A percentile compares a stretch with the other conserved stretches of the same genome.
Conservation (phyloP, 208 protist species). For the Acanthamoeba castellanii region DNA sequence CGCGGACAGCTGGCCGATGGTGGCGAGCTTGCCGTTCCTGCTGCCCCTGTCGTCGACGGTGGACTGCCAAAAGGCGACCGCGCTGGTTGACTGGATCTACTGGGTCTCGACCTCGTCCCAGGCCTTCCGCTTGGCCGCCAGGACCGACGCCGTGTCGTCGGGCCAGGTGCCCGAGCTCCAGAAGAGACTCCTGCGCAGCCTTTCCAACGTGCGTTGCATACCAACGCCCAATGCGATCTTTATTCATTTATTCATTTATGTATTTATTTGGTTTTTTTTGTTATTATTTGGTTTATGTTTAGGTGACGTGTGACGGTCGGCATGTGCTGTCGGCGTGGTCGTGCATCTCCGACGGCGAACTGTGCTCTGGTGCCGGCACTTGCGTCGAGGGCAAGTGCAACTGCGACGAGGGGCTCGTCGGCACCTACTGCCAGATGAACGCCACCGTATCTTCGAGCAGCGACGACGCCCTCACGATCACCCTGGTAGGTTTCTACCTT, state of each 20-base stretch:
- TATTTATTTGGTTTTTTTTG: too few relatives aligned
- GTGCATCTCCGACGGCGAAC: constrained; percentile 21
- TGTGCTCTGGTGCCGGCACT: background rate
- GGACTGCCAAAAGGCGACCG: constrained; percentile 21
- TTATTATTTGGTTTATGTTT: too few relatives aligned
- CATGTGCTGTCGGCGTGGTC: constrained; percentile 24
- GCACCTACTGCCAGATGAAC: constrained; percentile 14
- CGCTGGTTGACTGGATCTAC: constrained; percentile 62
- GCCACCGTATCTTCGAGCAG: background rate
- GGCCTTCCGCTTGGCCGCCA: constrained; percentile 20
- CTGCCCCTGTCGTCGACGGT: background rate
- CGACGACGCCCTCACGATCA: background rate
- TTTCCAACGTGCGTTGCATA: too few relatives aligned
- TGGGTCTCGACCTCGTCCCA: constrained; percentile 9
- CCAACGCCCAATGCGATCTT: too few relatives aligned
- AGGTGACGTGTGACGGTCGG: constrained; percentile 23
- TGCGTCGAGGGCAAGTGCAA: constrained; percentile 40
- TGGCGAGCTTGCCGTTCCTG: constrained; percentile 30
- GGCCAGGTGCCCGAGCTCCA: too few relatives aligned
- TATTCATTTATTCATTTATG: too few relatives aligned
- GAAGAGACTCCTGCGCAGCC: too few relatives aligned
- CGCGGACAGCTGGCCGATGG: background rate
- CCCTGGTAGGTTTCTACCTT: background rate
- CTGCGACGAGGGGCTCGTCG: background rate
- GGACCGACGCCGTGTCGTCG: too few relatives aligned